Percentiles rank a stretch among this genome's conserved stretches.
Conservation (phyloP, 2,329 filamentous ascomycete genomes). For the Akanthomyces lecanii region DNA sequence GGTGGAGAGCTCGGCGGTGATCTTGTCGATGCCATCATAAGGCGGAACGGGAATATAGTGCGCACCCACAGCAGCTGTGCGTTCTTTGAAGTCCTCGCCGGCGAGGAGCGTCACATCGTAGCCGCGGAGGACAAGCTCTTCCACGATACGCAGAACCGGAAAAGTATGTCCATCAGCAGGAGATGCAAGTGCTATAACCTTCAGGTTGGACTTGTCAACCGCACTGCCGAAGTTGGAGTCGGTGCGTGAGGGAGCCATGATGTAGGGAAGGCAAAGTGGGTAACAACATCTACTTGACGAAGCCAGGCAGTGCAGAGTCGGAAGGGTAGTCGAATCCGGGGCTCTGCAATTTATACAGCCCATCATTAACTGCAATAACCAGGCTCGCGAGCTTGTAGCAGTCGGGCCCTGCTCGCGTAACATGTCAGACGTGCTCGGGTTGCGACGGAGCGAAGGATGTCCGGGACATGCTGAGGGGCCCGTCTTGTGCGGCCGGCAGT, state of each 20-base stretch:
- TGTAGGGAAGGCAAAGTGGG: not conserved
- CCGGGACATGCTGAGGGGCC: too few relatives aligned
- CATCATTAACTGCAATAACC: too few relatives aligned
- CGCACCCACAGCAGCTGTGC: constrained; percentile 35
- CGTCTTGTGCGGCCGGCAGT: too few relatives aligned
- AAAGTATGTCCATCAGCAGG: constrained; percentile 30
- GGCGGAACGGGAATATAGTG: constrained; percentile 29
- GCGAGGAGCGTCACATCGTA: constrained; percentile 41
- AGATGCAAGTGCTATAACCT: constrained; percentile 19
- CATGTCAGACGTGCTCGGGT: too few relatives aligned
- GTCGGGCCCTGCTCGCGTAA: too few relatives aligned
- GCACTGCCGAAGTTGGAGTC: not conserved
- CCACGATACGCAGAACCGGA: constrained; percentile 31
- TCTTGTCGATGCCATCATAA: constrained; percentile 19
- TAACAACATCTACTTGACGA: not conserved
- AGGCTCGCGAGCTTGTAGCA: too few relatives aligned
- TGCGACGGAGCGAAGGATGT: too few relatives aligned
- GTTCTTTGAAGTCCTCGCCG: constrained; percentile 31
- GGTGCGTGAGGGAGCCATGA: not conserved
- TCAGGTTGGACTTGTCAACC: not conserved
- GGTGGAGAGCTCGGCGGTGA: constrained; percentile 1
- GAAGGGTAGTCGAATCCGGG: not conserved
- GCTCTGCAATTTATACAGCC: not conserved
- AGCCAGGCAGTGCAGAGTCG: not conserved
- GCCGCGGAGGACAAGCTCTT: constrained; percentile 34